Evolutionary conservation across 192 early-diverging fungal species (phyloP).

Genomic region (Gamsiella multidivaricata): DNA sequence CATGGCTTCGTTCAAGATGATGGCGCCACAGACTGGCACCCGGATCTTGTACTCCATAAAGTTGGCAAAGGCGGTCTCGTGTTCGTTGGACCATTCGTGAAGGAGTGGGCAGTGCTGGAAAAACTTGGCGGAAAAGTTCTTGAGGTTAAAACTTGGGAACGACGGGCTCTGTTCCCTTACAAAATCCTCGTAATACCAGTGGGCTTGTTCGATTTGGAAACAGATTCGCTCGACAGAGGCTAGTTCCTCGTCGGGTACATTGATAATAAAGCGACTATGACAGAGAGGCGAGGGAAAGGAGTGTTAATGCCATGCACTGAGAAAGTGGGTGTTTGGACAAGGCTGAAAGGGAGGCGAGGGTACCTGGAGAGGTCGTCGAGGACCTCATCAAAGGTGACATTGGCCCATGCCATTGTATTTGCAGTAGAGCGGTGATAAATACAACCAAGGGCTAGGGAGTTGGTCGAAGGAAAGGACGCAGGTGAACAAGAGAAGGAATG

Average conservation of each 20-base stretch:
- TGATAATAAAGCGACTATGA: conserved; percentile 94
- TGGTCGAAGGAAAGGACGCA: not conserved
- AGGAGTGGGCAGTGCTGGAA: conserved; percentile 93
- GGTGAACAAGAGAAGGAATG: not conserved
- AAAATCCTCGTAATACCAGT: conserved; percentile 99
- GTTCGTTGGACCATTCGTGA: conserved; percentile 87
- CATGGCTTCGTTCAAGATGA: conserved; percentile 85
- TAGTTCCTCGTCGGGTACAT: conserved; percentile 95
- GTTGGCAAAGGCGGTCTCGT: conserved; percentile 88
- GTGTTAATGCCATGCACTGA: not conserved
- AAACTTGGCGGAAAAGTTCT: conserved; percentile 83
- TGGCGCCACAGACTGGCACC: conserved; percentile 97
- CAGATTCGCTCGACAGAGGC: conserved; percentile 94
- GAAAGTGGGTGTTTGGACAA: not conserved
- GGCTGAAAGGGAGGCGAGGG: conserved; percentile 1
- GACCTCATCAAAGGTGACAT: conserved; percentile 81
- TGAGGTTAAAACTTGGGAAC: conserved; percentile 87
- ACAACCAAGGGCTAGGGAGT: conserved; percentile 31
- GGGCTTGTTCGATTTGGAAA: conserved; percentile 98
- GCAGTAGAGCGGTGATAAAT: not conserved
- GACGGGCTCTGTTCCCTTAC: conserved; percentile 85
- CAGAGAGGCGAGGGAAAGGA: conserved; percentile 6
- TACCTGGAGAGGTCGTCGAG: conserved; percentile 91
- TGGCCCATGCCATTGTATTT: conserved; percentile 63
- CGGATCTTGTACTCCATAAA: conserved; percentile 97